phyloP scores from a whole-genome alignment of 176 grass and related monocot genomes.

The Pontederia crassipes region DNA sequence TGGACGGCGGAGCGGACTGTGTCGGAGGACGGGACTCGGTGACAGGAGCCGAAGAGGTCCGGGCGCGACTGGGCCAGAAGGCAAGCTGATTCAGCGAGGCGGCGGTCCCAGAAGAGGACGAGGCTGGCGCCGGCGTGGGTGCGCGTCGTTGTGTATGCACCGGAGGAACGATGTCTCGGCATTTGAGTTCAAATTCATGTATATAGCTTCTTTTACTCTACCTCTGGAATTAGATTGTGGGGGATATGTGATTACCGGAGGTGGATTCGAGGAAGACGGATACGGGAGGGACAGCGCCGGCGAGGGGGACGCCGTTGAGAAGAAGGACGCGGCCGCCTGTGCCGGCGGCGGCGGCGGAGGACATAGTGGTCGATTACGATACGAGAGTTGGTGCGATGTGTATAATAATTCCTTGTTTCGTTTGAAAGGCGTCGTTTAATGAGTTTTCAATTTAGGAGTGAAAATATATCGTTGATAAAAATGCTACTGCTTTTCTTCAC shows the following conservation, averaged over 20 bases:
- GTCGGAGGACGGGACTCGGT: background rate
- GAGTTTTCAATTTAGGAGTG: no score
- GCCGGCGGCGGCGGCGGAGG: no score
- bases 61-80: constrained; percentile 39
- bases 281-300: constrained; percentile 33
- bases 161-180: constrained; percentile 1
- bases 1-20: constrained; percentile 14
- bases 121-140: constrained; percentile 23
- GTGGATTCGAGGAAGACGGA: constrained; percentile 56
- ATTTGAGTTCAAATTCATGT: background rate
- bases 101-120: constrained; percentile 68
- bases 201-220: background rate
- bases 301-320: constrained; percentile 33
- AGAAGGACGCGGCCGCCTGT: constrained; percentile 29
- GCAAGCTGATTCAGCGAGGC: constrained; percentile 43
- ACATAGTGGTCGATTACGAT: no score
- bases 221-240: background rate
- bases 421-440: no score
- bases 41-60: constrained; percentile 32
- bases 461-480: no score
- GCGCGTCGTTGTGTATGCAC: constrained; percentile 71
- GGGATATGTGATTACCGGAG: constrained; percentile 13
- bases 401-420: no score
- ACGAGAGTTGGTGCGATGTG: no score
- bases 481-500: no score